Percentiles rank a stretch among this genome's conserved stretches.
Conservation (phyloP, 495 filamentous ascomycete genomes). For the Tuber borchii region DNA sequence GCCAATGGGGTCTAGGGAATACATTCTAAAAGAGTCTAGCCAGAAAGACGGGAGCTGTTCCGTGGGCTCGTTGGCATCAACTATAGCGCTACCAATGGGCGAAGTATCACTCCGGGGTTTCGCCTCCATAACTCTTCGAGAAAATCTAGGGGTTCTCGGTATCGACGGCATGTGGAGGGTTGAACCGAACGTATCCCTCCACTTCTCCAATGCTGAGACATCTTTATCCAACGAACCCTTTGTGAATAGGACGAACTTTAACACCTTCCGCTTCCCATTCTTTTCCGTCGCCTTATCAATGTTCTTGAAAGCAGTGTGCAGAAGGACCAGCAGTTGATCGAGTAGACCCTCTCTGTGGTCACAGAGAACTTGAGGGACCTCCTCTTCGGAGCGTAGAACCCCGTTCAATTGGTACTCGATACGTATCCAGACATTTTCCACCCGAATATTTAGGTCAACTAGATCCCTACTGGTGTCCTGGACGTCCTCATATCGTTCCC, state of each 20-base stretch:
- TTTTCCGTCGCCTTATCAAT: conserved; percentile 34
- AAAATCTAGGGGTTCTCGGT: conserved; percentile 39
- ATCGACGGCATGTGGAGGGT: conserved; percentile 46
- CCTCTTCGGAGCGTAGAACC: conserved; percentile 39
- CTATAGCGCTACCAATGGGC: conserved; percentile 9
- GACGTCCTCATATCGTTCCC: conserved; percentile 20
- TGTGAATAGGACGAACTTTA: conserved; percentile 14
- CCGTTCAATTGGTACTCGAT: conserved; percentile 43
- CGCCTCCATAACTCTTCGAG: conserved; percentile 34
- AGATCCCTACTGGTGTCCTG: conserved; percentile 36
- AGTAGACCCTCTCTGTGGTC: conserved; percentile 41
- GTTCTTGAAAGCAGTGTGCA: conserved; percentile 36
- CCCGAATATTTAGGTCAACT: conserved; percentile 40
- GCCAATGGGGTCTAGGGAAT: conserved; percentile 11
- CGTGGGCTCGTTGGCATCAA: conserved; percentile 1
- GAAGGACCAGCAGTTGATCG: conserved; percentile 40
- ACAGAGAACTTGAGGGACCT: conserved; percentile 44
- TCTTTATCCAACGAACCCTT: conserved; percentile 41
- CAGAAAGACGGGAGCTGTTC: neutral
- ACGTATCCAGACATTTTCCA: conserved; percentile 44
- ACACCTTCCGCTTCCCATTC: conserved; percentile 10
- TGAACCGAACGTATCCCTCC: conserved; percentile 44
- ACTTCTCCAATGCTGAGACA: conserved; percentile 45
- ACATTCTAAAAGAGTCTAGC: conserved; percentile 13
- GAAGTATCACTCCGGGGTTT: neutral